A percentile compares a stretch with the other conserved stretches of the same genome.
phyloP scores from a whole-genome alignment of 1,284 basidiomycete genomes.

The Ustilago loliicola region DNA sequence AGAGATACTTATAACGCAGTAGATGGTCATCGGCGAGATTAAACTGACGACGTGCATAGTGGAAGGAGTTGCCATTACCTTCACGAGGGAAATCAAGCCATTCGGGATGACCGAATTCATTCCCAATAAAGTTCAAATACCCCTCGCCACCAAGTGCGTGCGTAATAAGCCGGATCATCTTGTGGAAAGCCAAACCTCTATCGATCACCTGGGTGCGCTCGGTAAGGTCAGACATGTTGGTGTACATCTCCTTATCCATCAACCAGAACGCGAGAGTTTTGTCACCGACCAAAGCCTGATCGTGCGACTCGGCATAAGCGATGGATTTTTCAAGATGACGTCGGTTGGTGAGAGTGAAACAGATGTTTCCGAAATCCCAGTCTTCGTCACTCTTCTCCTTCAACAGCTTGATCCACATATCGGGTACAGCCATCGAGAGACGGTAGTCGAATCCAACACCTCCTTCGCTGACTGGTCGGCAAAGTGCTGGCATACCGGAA shows the following conservation, averaged over 20 bases:
- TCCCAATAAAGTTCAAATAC: constrained; percentile 97
- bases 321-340: constrained; percentile 90
- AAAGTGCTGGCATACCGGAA: constrained; percentile 96
- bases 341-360: constrained; percentile 89
- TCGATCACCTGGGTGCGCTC: constrained; percentile 88
- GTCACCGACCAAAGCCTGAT: constrained; percentile 97
- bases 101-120: constrained; percentile 98
- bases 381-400: constrained; percentile 90
- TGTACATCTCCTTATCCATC: constrained; percentile 97
- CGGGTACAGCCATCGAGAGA: constrained; percentile 96
- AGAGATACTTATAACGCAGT: constrained; percentile 90
- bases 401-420: constrained; percentile 99
- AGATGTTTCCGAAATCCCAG: constrained; percentile 90
- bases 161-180: constrained; percentile 93
- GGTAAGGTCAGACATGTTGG: constrained; percentile 87
- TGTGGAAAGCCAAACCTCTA: constrained; percentile 91
- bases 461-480: constrained; percentile 82
- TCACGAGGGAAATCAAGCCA: constrained; percentile 99
- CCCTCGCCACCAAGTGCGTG: constrained; percentile 95
- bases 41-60: constrained; percentile 90
- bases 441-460: constrained; percentile 98
- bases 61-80: constrained; percentile 94
- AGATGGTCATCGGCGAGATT: constrained; percentile 88
- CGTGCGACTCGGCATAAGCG: constrained; percentile 95
- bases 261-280: constrained; percentile 95